A percentile compares a stretch with the other conserved stretches of the same genome.
These are phyloP conservation scores for Fusarium sp. DNA, from an alignment of 2,329 filamentous ascomycete species.

Conservation along the genomic window DNA sequence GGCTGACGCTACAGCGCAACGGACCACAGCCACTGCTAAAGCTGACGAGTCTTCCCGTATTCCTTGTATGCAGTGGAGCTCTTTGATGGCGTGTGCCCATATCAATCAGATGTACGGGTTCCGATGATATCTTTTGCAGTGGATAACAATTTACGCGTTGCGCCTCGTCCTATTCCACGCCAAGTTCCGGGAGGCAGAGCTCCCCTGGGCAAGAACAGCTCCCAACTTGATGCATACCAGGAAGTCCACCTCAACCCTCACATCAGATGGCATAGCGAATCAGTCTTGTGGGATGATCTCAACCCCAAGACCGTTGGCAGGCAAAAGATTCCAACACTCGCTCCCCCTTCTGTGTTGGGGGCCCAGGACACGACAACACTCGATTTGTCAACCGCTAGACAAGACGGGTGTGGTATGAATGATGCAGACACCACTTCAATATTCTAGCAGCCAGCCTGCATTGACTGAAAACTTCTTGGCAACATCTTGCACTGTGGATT, in stretches of 20 bases:
- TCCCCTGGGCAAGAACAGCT: background rate
- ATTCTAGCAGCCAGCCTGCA: background rate
- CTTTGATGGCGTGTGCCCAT: background rate
- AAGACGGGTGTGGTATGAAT: background rate
- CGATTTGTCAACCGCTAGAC: background rate
- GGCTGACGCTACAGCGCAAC: slow-evolving; percentile 18
- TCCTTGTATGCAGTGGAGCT: slow-evolving; percentile 8
- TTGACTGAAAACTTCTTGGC: background rate
- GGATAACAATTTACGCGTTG: background rate
- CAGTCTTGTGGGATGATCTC: background rate
- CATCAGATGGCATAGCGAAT: background rate
- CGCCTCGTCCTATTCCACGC: background rate
- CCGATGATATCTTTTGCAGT: background rate
- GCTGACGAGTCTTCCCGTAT: slow-evolving; percentile 34
- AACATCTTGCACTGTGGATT: background rate
- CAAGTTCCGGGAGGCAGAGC: background rate
- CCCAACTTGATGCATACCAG: background rate
- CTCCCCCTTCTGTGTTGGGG: background rate
- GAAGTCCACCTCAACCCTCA: background rate
- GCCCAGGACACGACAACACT: background rate
- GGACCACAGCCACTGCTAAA: slow-evolving; percentile 20
- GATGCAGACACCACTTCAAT: background rate
- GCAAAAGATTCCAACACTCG: background rate
- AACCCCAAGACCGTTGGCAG: background rate
- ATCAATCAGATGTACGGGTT: background rate